Conservation (phyloP, 2,329 filamentous ascomycete genomes). For the Calonectria naviculata region DNA sequence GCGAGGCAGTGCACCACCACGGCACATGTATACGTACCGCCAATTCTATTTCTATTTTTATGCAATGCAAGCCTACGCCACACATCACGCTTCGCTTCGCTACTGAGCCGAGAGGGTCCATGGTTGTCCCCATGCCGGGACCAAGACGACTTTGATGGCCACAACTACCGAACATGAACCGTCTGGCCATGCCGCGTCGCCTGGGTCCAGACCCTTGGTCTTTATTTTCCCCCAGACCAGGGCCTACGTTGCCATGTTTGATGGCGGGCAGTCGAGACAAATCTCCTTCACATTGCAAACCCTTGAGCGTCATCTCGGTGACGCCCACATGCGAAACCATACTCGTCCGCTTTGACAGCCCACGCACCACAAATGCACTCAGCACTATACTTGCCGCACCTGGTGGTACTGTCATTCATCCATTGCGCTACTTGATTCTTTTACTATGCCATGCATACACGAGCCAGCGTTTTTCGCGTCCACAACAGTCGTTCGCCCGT, state of each 20-base stretch:
- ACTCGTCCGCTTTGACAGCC: background rate
- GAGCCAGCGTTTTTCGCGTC: background rate
- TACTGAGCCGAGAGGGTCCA: background rate
- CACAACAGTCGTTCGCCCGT: background rate
- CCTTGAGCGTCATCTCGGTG: background rate
- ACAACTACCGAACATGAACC: constrained; percentile 15
- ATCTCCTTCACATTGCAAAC: background rate
- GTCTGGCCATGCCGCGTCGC: background rate
- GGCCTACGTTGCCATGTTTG: background rate
- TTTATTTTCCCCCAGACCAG: background rate
- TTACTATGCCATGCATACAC: background rate
- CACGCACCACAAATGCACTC: background rate
- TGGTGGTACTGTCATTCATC: background rate
- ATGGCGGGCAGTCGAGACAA: background rate
- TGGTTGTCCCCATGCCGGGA: background rate
- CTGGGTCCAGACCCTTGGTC: background rate
- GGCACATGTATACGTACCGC: background rate
- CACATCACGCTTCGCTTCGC: background rate
- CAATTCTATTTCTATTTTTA: constrained; percentile 12
- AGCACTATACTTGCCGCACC: background rate
- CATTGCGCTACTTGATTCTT: background rate
- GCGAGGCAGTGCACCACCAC: background rate
- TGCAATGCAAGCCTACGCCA: background rate
- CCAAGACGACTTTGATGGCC: background rate
- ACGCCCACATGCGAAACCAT: background rate